Evolutionary conservation across 768 basidiomycete genomes (phyloP).

Genomic region (Agaricus subrufescens): DNA sequence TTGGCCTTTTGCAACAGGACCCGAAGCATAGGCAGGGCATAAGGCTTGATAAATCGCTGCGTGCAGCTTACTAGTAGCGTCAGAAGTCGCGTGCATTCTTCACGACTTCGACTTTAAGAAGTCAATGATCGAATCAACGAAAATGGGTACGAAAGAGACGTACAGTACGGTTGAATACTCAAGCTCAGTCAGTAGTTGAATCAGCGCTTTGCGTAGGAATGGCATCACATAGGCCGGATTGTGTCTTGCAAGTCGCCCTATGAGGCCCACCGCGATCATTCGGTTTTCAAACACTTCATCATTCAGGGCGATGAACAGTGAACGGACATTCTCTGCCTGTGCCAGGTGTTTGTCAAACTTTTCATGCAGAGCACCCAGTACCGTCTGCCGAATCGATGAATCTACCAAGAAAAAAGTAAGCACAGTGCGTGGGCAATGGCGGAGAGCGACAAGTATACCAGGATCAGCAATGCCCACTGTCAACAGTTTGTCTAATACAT

Average conservation of each 20-base stretch:
- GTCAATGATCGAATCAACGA: constrained; percentile 6
- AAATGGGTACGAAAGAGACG: not conserved
- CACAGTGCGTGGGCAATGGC: constrained; percentile 7
- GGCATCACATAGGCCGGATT: constrained; percentile 99
- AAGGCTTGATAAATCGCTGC: constrained; percentile 91
- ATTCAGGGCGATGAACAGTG: constrained; percentile 94
- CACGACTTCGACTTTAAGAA: constrained; percentile 63
- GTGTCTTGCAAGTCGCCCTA: constrained; percentile 89
- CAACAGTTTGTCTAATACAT: constrained; percentile 94
- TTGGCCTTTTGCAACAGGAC: constrained; percentile 88
- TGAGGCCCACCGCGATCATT: constrained; percentile 80
- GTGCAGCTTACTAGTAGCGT: constrained; percentile 89
- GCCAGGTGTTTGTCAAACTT: constrained; percentile 96
- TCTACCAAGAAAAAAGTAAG: constrained; percentile 36
- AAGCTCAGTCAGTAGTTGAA: constrained; percentile 93
- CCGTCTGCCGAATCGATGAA: constrained; percentile 77
- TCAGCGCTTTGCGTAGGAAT: constrained; percentile 88
- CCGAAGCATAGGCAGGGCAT: constrained; percentile 90
- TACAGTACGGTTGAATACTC: constrained; percentile 89
- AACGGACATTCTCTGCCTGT: constrained; percentile 97
- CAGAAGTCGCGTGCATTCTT: constrained; percentile 91
- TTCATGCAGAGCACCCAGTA: constrained; percentile 82
- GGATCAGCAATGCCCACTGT: constrained; percentile 96
- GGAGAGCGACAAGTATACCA: constrained; percentile 42
- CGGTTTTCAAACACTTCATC: constrained; percentile 96